Percentiles rank a stretch among this genome's conserved stretches.
Evolutionary conservation across 2,329 filamentous ascomycete species (phyloP).

Genomic region (Aureobasidium sp.): DNA sequence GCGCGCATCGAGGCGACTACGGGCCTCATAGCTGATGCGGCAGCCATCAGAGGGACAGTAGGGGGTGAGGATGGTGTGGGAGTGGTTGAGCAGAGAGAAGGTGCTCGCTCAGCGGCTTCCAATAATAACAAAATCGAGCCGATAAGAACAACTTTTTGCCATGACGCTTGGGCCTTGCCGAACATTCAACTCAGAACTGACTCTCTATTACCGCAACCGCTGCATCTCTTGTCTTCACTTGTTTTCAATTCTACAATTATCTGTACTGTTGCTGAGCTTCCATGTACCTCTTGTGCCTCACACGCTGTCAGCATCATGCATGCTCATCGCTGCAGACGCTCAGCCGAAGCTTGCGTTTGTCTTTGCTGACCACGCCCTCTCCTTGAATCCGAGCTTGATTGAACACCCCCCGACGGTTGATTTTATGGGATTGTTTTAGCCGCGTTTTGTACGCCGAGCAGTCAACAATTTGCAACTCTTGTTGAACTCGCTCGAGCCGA

Average conservation of each 20-base stretch:
- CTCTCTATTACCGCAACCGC: neutral
- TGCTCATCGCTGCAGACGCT: neutral
- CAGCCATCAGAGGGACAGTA: conserved; percentile 8
- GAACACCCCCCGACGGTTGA: neutral
- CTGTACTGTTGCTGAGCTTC: neutral
- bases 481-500: neutral
- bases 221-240: neutral
- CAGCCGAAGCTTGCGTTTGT: neutral
- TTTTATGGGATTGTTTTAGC: conserved; percentile 3
- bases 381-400: neutral
- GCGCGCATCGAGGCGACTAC: conserved; percentile 20
- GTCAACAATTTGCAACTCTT: neutral
- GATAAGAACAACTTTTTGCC: conserved; percentile 4
- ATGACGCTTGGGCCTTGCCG: neutral
- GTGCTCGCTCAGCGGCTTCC: neutral
- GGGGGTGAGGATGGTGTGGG: neutral
- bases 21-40: conserved; percentile 16
- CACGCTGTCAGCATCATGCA: neutral
- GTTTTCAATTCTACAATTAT: neutral
- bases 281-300: neutral
- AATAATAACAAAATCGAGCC: neutral
- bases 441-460: neutral
- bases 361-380: neutral
- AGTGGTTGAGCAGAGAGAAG: conserved; percentile 6
- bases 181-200: neutral